These are phyloP conservation scores for Fistulinella prunicolor DNA, from an alignment of 768 basidiomycete genomes.

Conservation along the genomic window DNA sequence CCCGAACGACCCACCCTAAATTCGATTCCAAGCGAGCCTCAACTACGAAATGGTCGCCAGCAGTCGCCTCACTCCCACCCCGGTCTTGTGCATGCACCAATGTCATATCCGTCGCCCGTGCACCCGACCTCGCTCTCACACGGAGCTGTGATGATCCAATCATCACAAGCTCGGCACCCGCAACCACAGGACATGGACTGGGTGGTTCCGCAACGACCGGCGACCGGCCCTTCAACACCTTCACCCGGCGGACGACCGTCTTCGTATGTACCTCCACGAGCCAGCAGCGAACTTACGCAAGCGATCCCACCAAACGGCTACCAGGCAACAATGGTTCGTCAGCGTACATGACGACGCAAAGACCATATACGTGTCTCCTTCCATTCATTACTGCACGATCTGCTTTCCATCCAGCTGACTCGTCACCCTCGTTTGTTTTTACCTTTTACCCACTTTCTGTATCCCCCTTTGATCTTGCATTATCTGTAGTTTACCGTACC, in stretches of 20 bases:
- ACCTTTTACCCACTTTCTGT: slow-evolving; percentile 22
- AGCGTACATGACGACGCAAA: slow-evolving; percentile 42
- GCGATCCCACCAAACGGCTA: slow-evolving; percentile 43
- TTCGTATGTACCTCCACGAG: slow-evolving; percentile 47
- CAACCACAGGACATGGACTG: slow-evolving; percentile 46
- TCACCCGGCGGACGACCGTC: slow-evolving; percentile 46
- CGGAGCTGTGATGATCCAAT: slow-evolving; percentile 42
- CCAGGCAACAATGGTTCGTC: slow-evolving; percentile 45
- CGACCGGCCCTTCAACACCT: slow-evolving; percentile 31
- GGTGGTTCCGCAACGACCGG: slow-evolving; percentile 38
- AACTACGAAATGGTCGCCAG: slow-evolving; percentile 38
- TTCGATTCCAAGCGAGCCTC: slow-evolving; percentile 37
- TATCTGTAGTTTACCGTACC: slow-evolving; percentile 62
- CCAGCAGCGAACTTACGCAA: slow-evolving; percentile 43
- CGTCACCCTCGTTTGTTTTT: slow-evolving; percentile 25
- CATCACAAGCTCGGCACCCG: slow-evolving; percentile 38
- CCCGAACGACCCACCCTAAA: slow-evolving; percentile 47
- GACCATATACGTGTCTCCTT: background rate
- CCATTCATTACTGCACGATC: slow-evolving; percentile 19
- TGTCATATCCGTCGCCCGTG: slow-evolving; percentile 43
- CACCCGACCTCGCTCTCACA: slow-evolving; percentile 48
- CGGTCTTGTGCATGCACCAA: slow-evolving; percentile 39
- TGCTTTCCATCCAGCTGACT: slow-evolving; percentile 29
- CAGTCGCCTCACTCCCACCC: slow-evolving; percentile 42
- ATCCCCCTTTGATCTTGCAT: slow-evolving; percentile 43